Evolutionary conservation across 208 protist species (phyloP).

Genomic region (Trypanosoma vivax): DNA sequence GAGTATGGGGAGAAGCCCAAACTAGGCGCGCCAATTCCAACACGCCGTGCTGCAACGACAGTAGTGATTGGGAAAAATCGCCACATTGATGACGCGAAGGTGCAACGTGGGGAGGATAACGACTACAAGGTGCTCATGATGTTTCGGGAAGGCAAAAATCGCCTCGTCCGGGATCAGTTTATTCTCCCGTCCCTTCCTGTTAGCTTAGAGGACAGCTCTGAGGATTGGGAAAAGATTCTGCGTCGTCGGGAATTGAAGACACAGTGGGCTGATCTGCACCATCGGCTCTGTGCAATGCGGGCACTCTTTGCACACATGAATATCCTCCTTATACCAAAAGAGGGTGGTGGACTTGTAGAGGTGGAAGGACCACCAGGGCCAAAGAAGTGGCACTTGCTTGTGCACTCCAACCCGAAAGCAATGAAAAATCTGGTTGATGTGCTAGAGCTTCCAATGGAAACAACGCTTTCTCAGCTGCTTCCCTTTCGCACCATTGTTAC

Average conservation of each 20-base stretch:
- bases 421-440: conserved; percentile 77
- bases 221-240: conserved; percentile 75
- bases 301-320: conserved; percentile 66
- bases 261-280: conserved; percentile 55
- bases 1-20: conserved; percentile 83
- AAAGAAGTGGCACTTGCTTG: conserved; percentile 70
- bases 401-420: conserved; percentile 43
- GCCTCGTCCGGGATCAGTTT: conserved; percentile 78
- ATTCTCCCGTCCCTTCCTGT: conserved; percentile 64
- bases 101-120: conserved; percentile 74
- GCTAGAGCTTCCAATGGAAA: conserved; percentile 84
- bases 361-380: conserved; percentile 83
- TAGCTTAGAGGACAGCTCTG: conserved; percentile 52
- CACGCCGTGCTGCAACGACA: conserved; percentile 62
- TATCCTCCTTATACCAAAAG: conserved; percentile 72
- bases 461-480: conserved; percentile 45
- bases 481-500: conserved; percentile 76
- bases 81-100: conserved; percentile 41
- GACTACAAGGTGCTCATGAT: conserved; percentile 89
- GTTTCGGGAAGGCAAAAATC: conserved; percentile 66
- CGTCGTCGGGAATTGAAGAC: conserved; percentile 65
- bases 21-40: conserved; percentile 71
- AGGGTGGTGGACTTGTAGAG: conserved; percentile 75
- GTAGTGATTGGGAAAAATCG: conserved; percentile 67
- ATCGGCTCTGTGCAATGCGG: conserved; percentile 71